Conservation (phyloP, 1,284 basidiomycete genomes). For the Boletus calvinii region DNA sequence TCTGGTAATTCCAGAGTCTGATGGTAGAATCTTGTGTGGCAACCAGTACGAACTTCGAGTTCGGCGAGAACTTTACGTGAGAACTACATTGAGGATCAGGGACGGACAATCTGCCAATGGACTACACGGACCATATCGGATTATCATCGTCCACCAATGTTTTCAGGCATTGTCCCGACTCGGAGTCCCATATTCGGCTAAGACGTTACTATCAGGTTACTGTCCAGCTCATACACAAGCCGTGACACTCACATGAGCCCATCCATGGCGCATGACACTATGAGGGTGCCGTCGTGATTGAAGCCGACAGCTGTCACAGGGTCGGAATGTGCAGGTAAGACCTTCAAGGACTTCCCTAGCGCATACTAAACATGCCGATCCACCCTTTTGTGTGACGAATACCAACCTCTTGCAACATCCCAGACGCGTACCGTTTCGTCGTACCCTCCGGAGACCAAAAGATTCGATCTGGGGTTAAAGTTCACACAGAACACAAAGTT, state of each 20-base stretch:
- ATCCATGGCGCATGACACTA: slow-evolving; percentile 94
- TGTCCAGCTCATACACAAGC: neutral
- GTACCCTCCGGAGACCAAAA: slow-evolving; percentile 90
- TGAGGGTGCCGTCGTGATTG: slow-evolving; percentile 91
- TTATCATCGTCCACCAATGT: slow-evolving; percentile 96
- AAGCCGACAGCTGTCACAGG: slow-evolving; percentile 93
- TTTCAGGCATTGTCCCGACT: slow-evolving; percentile 95
- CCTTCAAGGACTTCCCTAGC: slow-evolving; percentile 75
- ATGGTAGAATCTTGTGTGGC: slow-evolving; percentile 92
- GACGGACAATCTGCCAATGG: slow-evolving; percentile 1
- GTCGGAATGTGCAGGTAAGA: slow-evolving; percentile 93
- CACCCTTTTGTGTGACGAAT: neutral
- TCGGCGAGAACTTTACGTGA: slow-evolving; percentile 87
- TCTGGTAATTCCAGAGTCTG: slow-evolving; percentile 92
- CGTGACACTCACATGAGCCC: slow-evolving; percentile 78
- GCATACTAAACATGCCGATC: neutral
- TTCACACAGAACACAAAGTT: slow-evolving; percentile 93
- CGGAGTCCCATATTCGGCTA: slow-evolving; percentile 95
- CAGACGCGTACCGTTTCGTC: slow-evolving; percentile 95
- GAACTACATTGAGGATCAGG: slow-evolving; percentile 49
- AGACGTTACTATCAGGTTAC: slow-evolving; percentile 2
- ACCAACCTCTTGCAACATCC: slow-evolving; percentile 87
- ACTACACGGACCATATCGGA: slow-evolving; percentile 72
- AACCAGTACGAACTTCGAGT: slow-evolving; percentile 84
- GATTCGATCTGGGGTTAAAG: slow-evolving; percentile 85